Percentiles rank a stretch among this genome's conserved stretches.
Evolutionary conservation across 2,329 filamentous ascomycete species (phyloP).

Genomic region (Chrysoporthe puriensis): DNA sequence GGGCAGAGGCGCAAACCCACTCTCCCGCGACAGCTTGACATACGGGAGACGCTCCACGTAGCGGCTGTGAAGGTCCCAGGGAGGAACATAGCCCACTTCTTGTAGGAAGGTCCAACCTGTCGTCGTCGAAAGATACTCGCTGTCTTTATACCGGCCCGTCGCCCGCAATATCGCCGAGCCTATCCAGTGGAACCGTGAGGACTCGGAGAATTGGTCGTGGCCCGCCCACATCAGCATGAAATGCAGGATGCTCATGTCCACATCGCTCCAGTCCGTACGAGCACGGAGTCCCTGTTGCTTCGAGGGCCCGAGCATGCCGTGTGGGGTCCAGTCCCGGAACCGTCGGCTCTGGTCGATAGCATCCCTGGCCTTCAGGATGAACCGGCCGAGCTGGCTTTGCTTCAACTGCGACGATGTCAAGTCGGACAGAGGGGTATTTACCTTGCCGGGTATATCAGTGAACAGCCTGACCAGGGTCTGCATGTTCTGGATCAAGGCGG

Average conservation of each 20-base stretch:
- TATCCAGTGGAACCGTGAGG: conserved; percentile 60
- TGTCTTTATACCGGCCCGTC: conserved; percentile 60
- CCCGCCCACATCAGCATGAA: conserved; percentile 73
- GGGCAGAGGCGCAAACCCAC: conserved; percentile 45
- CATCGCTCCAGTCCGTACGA: conserved; percentile 46
- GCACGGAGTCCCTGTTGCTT: conserved; percentile 26
- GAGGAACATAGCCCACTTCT: conserved; percentile 71
- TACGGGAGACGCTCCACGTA: conserved; percentile 62
- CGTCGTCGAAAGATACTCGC: conserved; percentile 47
- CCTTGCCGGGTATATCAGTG: conserved; percentile 44
- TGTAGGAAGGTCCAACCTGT: conserved; percentile 71
- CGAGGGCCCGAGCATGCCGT: conserved; percentile 52
- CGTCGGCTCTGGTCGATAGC: conserved; percentile 57
- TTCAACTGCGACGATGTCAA: conserved; percentile 29
- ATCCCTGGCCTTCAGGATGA: conserved; percentile 53
- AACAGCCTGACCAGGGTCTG: conserved; percentile 57
- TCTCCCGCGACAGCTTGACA: conserved; percentile 47
- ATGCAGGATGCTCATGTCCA: conserved; percentile 61
- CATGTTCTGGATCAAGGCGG: conserved; percentile 54
- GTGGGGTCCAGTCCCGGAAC: conserved; percentile 51
- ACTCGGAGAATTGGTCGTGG: conserved; percentile 54
- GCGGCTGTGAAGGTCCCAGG: conserved; percentile 70
- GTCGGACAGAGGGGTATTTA: conserved; percentile 31
- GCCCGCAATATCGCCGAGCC: conserved; percentile 68
- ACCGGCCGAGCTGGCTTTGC: conserved; percentile 43